These are phyloP conservation scores for Termitomyces sp. DNA, from an alignment of 768 basidiomycete genomes.

Conservation along the genomic window DNA sequence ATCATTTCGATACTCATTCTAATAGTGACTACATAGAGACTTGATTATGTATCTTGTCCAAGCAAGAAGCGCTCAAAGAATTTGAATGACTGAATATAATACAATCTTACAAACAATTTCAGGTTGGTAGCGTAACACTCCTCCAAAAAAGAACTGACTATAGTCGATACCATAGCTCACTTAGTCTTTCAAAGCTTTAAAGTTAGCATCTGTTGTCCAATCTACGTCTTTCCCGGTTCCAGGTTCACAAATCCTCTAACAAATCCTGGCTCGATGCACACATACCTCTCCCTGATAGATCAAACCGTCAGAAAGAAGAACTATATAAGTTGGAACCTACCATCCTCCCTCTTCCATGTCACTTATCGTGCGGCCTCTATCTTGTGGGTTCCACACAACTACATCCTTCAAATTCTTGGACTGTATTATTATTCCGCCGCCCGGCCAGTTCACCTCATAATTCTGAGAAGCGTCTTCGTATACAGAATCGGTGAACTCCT, in stretches of 20 bases:
- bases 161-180: too few relatives aligned
- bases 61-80: too few relatives aligned
- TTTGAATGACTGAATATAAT: too few relatives aligned
- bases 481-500: constrained; percentile 63
- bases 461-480: constrained; percentile 58
- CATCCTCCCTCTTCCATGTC: constrained; percentile 93
- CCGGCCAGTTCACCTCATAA: constrained; percentile 58
- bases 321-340: constrained; percentile 32
- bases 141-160: too few relatives aligned
- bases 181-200: constrained; percentile 3
- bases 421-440: constrained; percentile 47
- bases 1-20: too few relatives aligned
- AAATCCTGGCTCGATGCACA: constrained; percentile 90
- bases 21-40: too few relatives aligned
- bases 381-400: constrained; percentile 94
- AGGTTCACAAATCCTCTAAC: constrained; percentile 68
- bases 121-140: too few relatives aligned
- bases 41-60: too few relatives aligned
- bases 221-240: constrained; percentile 63
- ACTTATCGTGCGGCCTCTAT: constrained; percentile 63
- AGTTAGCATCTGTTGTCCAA: constrained; percentile 67
- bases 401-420: constrained; percentile 64
- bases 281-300: constrained; percentile 65
- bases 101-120: too few relatives aligned
- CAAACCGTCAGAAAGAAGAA: neutral